A percentile compares a stretch with the other conserved stretches of the same genome.
Evolutionary conservation across 148 eudicot genomes (phyloP).

Genomic region (Salicornia ramosissima): DNA sequence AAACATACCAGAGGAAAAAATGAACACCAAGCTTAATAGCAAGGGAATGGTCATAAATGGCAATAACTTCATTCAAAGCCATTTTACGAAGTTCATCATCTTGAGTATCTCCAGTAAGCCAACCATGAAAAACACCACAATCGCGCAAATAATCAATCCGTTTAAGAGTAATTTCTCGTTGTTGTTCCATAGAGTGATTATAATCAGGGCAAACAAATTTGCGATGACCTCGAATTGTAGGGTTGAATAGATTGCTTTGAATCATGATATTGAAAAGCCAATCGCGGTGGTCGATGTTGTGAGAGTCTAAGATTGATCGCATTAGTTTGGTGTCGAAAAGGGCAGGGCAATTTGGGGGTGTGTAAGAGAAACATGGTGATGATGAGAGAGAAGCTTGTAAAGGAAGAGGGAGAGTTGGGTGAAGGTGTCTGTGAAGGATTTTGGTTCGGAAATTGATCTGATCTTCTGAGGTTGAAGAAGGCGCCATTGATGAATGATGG

Average conservation of each 20-base stretch:
- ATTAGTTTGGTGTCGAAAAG: slow-evolving; percentile 40
- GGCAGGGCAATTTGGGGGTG: slow-evolving; percentile 47
- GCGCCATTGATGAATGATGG: neutral
- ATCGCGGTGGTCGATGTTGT: slow-evolving; percentile 62
- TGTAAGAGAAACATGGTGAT: slow-evolving; percentile 47
- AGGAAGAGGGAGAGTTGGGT: slow-evolving; percentile 12
- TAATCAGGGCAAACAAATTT: slow-evolving; percentile 56
- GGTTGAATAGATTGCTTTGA: slow-evolving; percentile 54
- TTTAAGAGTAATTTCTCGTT: slow-evolving; percentile 64
- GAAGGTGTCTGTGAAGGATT: slow-evolving; percentile 51
- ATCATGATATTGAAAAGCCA: slow-evolving; percentile 55
- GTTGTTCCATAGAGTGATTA: slow-evolving; percentile 75
- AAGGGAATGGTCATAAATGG: slow-evolving; percentile 70
- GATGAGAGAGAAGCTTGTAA: slow-evolving; percentile 12
- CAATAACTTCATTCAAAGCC: slow-evolving; percentile 50
- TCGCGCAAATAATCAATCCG: slow-evolving; percentile 50
- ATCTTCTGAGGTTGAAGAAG: neutral
- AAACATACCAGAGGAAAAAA: slow-evolving; percentile 66
- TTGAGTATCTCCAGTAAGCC: slow-evolving; percentile 48
- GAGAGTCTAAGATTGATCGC: slow-evolving; percentile 61
- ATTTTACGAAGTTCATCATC: slow-evolving; percentile 56
- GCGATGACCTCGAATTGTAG: slow-evolving; percentile 41
- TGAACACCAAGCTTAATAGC: slow-evolving; percentile 73
- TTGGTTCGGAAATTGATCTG: slow-evolving; percentile 10
- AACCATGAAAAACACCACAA: slow-evolving; percentile 56